phyloP scores from a whole-genome alignment of 768 basidiomycete species.

The Auricularia sp. region DNA sequence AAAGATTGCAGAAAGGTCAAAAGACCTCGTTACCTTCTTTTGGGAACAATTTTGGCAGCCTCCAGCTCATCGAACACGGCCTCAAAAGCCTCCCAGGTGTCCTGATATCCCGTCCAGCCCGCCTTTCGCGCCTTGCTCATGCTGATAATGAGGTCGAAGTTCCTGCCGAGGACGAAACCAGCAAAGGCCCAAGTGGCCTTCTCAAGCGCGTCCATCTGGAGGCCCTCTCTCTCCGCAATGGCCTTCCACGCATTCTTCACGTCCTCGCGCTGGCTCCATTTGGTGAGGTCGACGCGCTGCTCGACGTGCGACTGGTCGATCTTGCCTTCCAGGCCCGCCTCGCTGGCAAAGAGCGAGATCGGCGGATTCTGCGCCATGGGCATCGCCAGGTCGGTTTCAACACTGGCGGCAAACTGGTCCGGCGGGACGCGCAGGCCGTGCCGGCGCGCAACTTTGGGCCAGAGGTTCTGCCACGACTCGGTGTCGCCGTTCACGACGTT shows the following conservation, averaged over 20 bases:
- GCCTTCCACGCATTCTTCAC: not conserved
- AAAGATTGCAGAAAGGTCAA: too few species aligned
- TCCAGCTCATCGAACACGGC: not conserved
- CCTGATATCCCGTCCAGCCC: constrained; percentile 3
- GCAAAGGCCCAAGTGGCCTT: constrained; percentile 1
- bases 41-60: not conserved
- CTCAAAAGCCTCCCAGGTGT: constrained; percentile 2
- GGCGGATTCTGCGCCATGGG: not conserved
- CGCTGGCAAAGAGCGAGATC: not conserved
- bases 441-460: not conserved
- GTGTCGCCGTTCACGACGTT: constrained; percentile 4
- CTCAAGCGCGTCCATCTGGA: not conserved
- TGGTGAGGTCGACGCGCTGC: constrained; percentile 1
- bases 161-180: constrained; percentile 1
- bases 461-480: not conserved
- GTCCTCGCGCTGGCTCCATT: not conserved
- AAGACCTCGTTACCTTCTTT: not conserved
- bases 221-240: not conserved
- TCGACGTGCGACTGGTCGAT: not conserved
- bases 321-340: not conserved
- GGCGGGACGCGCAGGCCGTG: not conserved
- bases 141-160: constrained; percentile 1
- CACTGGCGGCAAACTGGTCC: not conserved
- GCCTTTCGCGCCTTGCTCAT: constrained; percentile 3
- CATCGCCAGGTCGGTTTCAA: not conserved